phyloP scores from a whole-genome alignment of 2,329 filamentous ascomycete species.

The Mycosphaerella sp. region DNA sequence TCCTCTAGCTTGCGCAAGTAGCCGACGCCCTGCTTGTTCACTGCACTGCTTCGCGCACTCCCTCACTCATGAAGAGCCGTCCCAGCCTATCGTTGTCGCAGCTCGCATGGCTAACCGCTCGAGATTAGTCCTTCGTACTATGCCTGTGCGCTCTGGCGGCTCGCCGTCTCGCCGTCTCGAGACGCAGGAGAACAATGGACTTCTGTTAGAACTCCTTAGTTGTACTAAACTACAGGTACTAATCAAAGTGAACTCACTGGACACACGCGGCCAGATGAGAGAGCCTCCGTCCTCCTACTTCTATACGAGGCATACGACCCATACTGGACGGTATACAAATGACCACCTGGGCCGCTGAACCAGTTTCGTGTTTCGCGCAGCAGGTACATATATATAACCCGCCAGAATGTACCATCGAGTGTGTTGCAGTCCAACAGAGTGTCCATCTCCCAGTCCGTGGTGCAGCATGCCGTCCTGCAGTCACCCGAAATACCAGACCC shows the following conservation, averaged over 20 bases:
- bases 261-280: not conserved
- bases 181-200: slow-evolving; percentile 5
- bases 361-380: not conserved
- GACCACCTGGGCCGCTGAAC: no score
- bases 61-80: not conserved
- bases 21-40: not conserved
- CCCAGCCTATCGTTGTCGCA: slow-evolving; percentile 3
- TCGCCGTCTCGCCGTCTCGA: slow-evolving; percentile 11
- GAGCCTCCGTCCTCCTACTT: no score
- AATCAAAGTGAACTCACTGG: slow-evolving; percentile 1
- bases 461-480: not conserved
- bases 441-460: no score
- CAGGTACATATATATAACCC: not conserved
- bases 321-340: no score
- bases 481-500: not conserved
- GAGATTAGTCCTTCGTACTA: slow-evolving; percentile 1
- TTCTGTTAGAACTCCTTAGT: not conserved
- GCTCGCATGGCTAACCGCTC: slow-evolving; percentile 1
- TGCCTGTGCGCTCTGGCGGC: slow-evolving; percentile 9
- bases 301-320: no score
- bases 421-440: no score
- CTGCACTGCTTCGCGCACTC: not conserved
- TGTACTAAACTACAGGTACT: not conserved
- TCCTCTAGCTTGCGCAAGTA: no score
- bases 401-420: not conserved